Evolutionary conservation across 345 rosid genomes (phyloP), one percentile per base, ranked within the genome.

Genomic region (Hevea brasiliensis): DNA sequence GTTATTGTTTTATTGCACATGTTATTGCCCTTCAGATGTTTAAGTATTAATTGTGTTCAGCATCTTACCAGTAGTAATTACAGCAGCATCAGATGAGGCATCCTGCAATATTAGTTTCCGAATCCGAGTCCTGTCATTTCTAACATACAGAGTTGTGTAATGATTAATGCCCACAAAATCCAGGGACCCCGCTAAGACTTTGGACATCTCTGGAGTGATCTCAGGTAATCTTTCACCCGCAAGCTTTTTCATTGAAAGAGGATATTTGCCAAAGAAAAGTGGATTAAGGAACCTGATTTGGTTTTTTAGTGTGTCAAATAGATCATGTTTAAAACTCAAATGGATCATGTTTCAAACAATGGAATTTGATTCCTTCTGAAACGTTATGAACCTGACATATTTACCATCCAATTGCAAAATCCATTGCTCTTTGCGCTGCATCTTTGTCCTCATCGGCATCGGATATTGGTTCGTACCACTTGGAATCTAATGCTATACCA

Each of bases 271-370:
- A 14, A 80, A 80, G 84, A 90, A 80, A 54, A 94, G 81, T 59
- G 97, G 98, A 84, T 92, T 91, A 26, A 94, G 88, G 81, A 94
- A 92, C 97, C 97, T 94, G 86, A 27, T 77, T 81, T 68, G 80
- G 48, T 11, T 41, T 44, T 55, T 69, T 41, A 51, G 0, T 48
- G 17, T 68, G 72, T 66, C 56, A 83, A 60, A 68, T 29, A 67
- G 23, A 13, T 35, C 11, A 27, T 13, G 7, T 57, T 26, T 26
- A 2, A 14, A 60, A 0, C 8, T 6, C 56, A 83, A 60, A 68
- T 29, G 65, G 23, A 13, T 35, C 11, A 27, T 13, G 7, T 57
- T 26, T 26, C 0, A 14, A 60, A 0, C 8, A 3, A 40, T 48
- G 35, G 56, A 60, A 67, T 65, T 45, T 59, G 61, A 72, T 73